Percentiles rank a stretch among this genome's conserved stretches.
phyloP scores from a whole-genome alignment of 495 filamentous ascomycete genomes.

The Lasiosphaeriaceae sp. region DNA sequence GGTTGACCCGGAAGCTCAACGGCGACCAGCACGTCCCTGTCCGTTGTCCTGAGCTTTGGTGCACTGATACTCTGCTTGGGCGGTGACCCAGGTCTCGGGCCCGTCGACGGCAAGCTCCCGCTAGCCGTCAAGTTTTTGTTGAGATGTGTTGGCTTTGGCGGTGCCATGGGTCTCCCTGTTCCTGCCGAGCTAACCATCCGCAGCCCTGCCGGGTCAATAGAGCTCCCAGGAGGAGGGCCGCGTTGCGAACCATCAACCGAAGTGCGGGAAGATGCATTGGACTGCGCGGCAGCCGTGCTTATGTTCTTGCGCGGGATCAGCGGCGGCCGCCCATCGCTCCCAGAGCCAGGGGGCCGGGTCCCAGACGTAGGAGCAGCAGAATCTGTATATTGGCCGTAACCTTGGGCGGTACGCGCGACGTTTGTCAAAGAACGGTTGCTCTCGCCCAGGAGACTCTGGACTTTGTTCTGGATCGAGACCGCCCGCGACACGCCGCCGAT shows the following conservation, averaged over 20 bases:
- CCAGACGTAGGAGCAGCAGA: conserved; percentile 11
- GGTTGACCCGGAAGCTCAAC: conserved; percentile 41
- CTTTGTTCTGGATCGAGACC: conserved; percentile 81
- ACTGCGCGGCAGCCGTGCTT: conserved; percentile 2
- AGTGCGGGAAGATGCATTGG: not conserved
- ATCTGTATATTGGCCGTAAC: conserved; percentile 83
- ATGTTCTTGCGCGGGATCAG: conserved; percentile 11
- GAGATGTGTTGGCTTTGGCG: conserved; percentile 52
- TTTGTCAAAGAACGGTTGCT: conserved; percentile 54
- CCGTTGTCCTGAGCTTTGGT: conserved; percentile 11
- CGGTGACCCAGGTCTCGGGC: conserved; percentile 28
- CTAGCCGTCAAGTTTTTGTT: conserved; percentile 42
- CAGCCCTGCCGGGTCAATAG: conserved; percentile 7
- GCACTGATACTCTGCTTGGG: conserved; percentile 22
- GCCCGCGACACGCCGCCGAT: conserved; percentile 62
- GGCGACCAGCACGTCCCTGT: conserved; percentile 31
- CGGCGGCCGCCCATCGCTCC: not conserved
- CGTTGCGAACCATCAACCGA: not conserved
- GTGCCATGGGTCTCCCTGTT: conserved; percentile 30
- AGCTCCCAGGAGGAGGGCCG: not conserved
- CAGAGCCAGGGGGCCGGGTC: not conserved
- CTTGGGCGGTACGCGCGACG: conserved; percentile 71
- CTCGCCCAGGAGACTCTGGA: conserved; percentile 82
- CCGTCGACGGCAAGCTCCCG: conserved; percentile 1
- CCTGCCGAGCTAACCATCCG: conserved; percentile 3